These are phyloP conservation scores for Papiliotrema fonsecae DNA, from an alignment of 1,284 basidiomycete genomes.

Conservation along the genomic window DNA sequence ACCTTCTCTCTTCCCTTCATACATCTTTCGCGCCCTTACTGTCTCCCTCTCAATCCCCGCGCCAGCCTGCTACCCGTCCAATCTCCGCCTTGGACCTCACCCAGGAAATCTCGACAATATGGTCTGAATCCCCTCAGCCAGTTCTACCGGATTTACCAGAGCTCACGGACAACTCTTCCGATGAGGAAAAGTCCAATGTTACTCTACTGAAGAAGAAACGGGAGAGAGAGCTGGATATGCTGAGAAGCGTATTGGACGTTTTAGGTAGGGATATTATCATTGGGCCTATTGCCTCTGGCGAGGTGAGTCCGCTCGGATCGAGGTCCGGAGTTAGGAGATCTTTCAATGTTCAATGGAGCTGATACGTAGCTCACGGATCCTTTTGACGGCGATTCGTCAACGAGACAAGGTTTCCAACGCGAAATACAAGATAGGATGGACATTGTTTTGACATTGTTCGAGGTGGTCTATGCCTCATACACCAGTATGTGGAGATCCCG, in stretches of 20 bases:
- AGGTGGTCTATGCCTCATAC: constrained; percentile 19
- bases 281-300: constrained; percentile 18
- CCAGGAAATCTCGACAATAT: too few species aligned
- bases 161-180: too few species aligned
- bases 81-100: too few species aligned
- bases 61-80: too few species aligned
- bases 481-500: constrained; percentile 15
- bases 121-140: too few species aligned
- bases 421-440: constrained; percentile 35
- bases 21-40: too few species aligned
- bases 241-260: constrained; percentile 31
- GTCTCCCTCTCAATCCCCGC: too few species aligned
- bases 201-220: constrained; percentile 1
- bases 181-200: not conserved
- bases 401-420: constrained; percentile 26
- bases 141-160: too few species aligned
- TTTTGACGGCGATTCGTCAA: not conserved
- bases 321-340: too few species aligned
- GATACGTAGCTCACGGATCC: too few species aligned
- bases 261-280: constrained; percentile 35
- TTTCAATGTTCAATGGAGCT: too few species aligned
- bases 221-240: not conserved
- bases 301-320: constrained; percentile 16
- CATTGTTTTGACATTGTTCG: constrained; percentile 37
- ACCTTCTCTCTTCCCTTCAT: too few species aligned